phyloP scores from a whole-genome alignment of 345 rosid genomes.

The Rubroshorea leprosula region DNA sequence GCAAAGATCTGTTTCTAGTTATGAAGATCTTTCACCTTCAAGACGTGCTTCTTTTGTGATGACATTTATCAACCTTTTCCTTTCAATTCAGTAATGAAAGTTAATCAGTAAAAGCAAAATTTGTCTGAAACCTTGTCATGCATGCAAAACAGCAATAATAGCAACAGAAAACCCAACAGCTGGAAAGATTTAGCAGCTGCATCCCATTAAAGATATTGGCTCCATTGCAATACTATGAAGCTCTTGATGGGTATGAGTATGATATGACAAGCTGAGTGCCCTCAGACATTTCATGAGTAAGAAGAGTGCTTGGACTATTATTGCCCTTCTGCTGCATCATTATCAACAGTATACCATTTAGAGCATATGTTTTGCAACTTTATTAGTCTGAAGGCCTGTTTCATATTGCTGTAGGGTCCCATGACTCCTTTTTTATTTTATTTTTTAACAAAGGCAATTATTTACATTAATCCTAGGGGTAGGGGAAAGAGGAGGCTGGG shows the following conservation, averaged over 20 bases:
- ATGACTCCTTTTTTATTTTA: too few relatives aligned
- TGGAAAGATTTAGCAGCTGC: slow-evolving; percentile 22
- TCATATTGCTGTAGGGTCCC: too few relatives aligned
- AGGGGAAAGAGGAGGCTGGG: too few relatives aligned
- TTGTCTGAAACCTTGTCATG: background rate
- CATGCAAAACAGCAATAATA: slow-evolving; percentile 18
- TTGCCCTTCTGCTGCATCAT: too few relatives aligned
- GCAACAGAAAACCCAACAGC: slow-evolving; percentile 14
- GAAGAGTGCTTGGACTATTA: too few relatives aligned
- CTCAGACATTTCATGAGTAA: slow-evolving; percentile 5
- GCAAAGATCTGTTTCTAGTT: slow-evolving; percentile 9
- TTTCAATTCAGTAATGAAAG: slow-evolving; percentile 6
- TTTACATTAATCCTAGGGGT: too few relatives aligned
- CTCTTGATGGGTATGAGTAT: slow-evolving; percentile 7
- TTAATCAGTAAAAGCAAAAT: slow-evolving; percentile 2
- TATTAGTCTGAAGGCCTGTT: too few relatives aligned
- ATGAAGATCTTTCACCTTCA: slow-evolving; percentile 16
- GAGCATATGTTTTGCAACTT: too few relatives aligned
- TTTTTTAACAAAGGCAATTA: too few relatives aligned
- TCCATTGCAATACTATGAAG: slow-evolving; percentile 16
- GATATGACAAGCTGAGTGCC: slow-evolving; percentile 5
- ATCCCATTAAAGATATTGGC: background rate
- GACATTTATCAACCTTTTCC: slow-evolving; percentile 7
- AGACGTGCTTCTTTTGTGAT: background rate
- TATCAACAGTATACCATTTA: too few relatives aligned